Conservation (phyloP, 2,329 filamentous ascomycete genomes). For the Furcasterigmium sp. region DNA sequence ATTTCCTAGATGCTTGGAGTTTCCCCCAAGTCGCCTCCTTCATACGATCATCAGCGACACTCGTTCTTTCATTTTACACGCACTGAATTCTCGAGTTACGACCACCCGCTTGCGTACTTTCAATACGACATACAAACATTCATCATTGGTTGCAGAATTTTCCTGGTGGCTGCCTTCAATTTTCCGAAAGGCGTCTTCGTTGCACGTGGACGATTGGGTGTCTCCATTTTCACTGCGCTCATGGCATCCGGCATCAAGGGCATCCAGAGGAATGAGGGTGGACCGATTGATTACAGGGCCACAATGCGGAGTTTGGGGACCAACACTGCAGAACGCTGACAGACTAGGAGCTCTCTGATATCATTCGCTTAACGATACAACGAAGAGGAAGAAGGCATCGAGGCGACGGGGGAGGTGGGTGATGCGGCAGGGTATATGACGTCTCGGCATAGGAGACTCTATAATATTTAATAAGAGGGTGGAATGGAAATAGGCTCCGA, state of each 20-base stretch:
- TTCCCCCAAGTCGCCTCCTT: background rate
- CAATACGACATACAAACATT: too few relatives aligned
- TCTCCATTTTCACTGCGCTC: constrained; percentile 31
- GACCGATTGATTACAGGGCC: constrained; percentile 22
- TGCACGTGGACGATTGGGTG: constrained; percentile 42
- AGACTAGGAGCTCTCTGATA: constrained; percentile 16
- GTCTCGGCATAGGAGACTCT: constrained; percentile 1
- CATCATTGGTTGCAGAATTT: too few relatives aligned
- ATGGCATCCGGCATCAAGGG: constrained; percentile 36
- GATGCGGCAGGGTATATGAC: too few relatives aligned
- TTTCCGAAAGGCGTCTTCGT: constrained; percentile 16
- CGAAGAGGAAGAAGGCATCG: constrained; percentile 7
- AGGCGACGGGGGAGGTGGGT: too few relatives aligned
- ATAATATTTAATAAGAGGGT: constrained; percentile 25
- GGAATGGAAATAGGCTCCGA: constrained; percentile 18
- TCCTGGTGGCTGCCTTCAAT: background rate
- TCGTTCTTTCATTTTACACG: constrained; percentile 15
- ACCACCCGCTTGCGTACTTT: too few relatives aligned
- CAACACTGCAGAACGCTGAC: constrained; percentile 27
- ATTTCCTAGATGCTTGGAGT: constrained; percentile 3
- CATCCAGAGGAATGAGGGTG: constrained; percentile 36
- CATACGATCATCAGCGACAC: background rate
- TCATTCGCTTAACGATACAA: constrained; percentile 39
- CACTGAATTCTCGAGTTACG: constrained; percentile 13
- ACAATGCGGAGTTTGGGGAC: constrained; percentile 40